Conservation (phyloP, 805 yeast species). For the Starmera quercuum region DNA sequence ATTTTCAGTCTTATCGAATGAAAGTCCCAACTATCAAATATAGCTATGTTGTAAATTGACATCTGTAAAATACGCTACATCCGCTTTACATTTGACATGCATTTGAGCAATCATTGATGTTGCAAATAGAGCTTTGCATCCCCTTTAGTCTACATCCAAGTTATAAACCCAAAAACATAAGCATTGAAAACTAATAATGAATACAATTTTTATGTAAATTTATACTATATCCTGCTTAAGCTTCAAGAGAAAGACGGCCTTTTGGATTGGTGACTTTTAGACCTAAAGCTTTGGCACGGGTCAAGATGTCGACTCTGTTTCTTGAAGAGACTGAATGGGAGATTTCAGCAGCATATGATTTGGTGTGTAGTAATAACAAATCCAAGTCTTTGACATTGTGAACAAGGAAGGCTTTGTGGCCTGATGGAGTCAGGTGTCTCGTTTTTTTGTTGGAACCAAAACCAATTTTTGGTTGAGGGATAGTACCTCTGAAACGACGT, state of each 20-base stretch:
- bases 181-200: constrained; percentile 17
- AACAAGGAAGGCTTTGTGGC: constrained; percentile 95
- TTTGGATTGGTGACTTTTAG: constrained; percentile 98
- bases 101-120: too few relatives aligned
- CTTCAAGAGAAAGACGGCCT: constrained; percentile 97
- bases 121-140: too few relatives aligned
- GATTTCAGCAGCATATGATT: constrained; percentile 99
- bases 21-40: too few relatives aligned
- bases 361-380: constrained; percentile 92
- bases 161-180: constrained; percentile 14
- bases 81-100: too few relatives aligned
- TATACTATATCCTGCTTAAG: constrained; percentile 40
- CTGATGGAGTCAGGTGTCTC: constrained; percentile 91
- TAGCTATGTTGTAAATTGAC: too few relatives aligned
- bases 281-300: constrained; percentile 98
- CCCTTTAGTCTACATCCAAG: too few relatives aligned
- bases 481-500: constrained; percentile 99
- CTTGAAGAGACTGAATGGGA: constrained; percentile 97
- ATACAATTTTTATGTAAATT: constrained; percentile 9
- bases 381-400: constrained; percentile 92
- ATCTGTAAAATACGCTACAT: too few relatives aligned
- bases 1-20: too few relatives aligned
- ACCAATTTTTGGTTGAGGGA: constrained; percentile 99
- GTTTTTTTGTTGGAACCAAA: constrained; percentile 99
- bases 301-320: constrained; percentile 94